phyloP scores from a whole-genome alignment of 176 grass and related monocot species.

The Leersia perrieri region DNA sequence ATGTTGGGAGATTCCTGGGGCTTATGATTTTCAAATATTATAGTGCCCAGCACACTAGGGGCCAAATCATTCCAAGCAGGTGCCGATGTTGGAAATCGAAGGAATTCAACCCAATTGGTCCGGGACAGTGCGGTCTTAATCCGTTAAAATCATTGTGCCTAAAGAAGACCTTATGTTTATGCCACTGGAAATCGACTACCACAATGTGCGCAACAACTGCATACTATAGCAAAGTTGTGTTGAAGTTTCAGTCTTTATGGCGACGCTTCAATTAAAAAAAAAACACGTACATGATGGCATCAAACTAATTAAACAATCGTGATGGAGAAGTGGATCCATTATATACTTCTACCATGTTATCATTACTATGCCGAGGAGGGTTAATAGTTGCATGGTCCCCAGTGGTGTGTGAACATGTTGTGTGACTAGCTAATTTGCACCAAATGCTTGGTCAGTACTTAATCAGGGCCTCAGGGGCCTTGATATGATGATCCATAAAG shows the following conservation, averaged over 20 bases:
- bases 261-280: not conserved
- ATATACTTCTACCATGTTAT: not conserved
- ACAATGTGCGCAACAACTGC: no score
- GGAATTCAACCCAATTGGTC: not conserved
- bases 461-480: not conserved
- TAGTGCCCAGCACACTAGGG: constrained; percentile 40
- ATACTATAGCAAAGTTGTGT: not conserved
- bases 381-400: not conserved
- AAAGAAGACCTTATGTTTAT: not conserved
- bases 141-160: not conserved
- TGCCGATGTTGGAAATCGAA: constrained; percentile 32
- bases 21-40: constrained; percentile 35
- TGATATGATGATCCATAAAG: not conserved
- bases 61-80: constrained; percentile 38
- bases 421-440: not conserved
- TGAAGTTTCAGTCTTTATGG: not conserved
- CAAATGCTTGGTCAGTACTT: not conserved
- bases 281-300: not conserved
- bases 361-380: not conserved
- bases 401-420: not conserved
- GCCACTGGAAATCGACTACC: not conserved
- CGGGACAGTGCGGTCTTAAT: not conserved
- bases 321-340: not conserved
- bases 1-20: constrained; percentile 24
- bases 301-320: not conserved